Evolutionary conservation across 2,329 filamentous ascomycete genomes (phyloP), one percentile per base, ranked within the genome.

Genomic region (Penicillium psychrosexuale): DNA sequence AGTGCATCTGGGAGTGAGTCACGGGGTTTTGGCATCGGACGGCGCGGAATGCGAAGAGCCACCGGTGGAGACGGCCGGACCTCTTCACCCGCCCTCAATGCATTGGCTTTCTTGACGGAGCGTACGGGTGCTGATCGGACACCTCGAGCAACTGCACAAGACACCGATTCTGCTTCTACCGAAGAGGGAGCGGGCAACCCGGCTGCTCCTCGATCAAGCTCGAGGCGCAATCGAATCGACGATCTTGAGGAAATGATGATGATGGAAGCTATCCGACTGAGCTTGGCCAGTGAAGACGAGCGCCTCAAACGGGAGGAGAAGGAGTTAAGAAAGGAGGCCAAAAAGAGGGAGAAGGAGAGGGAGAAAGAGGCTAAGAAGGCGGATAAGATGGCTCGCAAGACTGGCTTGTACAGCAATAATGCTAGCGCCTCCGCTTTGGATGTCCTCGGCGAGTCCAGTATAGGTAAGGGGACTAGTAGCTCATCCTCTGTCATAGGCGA

Each of bases 181-280:
- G 71, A 72, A 59, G 71, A 75, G 44, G 66, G 63, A 8, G 48
- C 67, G 8, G 64, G 64, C 1, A 71, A 68, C 61, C 53, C 74
- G 24, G 69, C 74, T 34, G 72, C 76, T 5, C 69, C 76, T 15
- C 74, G 76, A n/a, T 71, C 81, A 8, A 82, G 79, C 62, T 82
- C 82, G 34, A 76, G 86, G 56, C 77, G 84, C 58, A 82, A 74
- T 53, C 82, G 90, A 30, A 84, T 95, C 69, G 90, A 95, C 22
- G 92, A 97, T 63, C 81, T 97, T 0, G 94, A 99, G 70, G 93
- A 96, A 46, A 89, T 99, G 79, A 99, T 99, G 94, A 91, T 97
- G 80, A 91, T 94, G 81, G 94, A 99, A 72, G 94, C 94, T 0
- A 95, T 99, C 45, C 82, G 94, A 37, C 74, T 96, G 30, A 96